Evolutionary conservation across 192 early-diverging fungal species (phyloP), one percentile per base, ranked within the genome.

Genomic region (Backusella morwellensis): DNA sequence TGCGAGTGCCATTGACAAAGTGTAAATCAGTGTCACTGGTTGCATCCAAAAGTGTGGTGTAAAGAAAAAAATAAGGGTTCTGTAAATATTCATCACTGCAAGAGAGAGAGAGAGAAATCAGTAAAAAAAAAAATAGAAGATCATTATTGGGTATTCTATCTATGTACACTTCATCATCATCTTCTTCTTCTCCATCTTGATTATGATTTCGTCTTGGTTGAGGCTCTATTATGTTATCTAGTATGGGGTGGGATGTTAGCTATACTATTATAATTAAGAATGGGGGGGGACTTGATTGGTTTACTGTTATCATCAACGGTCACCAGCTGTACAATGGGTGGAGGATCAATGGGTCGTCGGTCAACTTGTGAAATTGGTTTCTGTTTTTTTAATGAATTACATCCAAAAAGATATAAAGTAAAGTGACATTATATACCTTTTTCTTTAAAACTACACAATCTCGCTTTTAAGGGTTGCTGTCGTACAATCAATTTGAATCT

Each of bases 1-100:
- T 94, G 19, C 70, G 36, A 75, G 70, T 42, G 6, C 70, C 70
- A 42, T 72, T 72, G 32, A 72, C 70, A 44, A 72, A 72, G 12
- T 72, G 35, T 15, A 72, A 26, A 19, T 72, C 70, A 15, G 36
- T 72, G 23, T 72, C 38, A 29, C 9, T 29, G 26, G 36, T 42
- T 72, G 70, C 26, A 15, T 38, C 42, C 19, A 42, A 38, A 29
- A 72, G 26, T 26, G 70, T 72, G 41, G 26, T 40, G 41, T 72
- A 72, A 15, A 72, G 21, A 72, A 72, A 72, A 14, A 34, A 29
- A 29, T 50, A 14, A 6, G 70, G 70, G 15, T 72, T 72, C 9
- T 56, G 54, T 56, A 56, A 56, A 56, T 26, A 56, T 34, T 19
- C 42, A 72, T 72, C 36, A 29, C 42, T 56, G 21, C n/a, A 56